phyloP scores from a whole-genome alignment of 805 yeast genomes.

The Metschnikowia noctiluminum region DNA sequence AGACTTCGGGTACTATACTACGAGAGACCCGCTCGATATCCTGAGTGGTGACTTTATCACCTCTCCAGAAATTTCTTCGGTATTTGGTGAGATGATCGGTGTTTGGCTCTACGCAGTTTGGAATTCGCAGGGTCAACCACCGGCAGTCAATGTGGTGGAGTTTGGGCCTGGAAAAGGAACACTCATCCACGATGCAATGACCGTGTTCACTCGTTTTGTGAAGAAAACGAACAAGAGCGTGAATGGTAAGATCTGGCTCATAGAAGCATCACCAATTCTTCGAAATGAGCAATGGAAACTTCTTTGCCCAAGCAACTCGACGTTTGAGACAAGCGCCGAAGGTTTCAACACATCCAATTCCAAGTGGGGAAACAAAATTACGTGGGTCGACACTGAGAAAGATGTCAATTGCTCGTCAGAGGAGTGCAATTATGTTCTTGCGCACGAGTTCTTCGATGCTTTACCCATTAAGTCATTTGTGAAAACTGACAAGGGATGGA shows the following conservation, averaged over 20 bases:
- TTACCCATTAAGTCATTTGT: slow-evolving; percentile 71
- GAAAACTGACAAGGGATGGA: slow-evolving; percentile 67
- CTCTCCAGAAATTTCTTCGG: slow-evolving; percentile 82
- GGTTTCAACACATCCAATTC: slow-evolving; percentile 40
- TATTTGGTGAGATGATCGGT: slow-evolving; percentile 84
- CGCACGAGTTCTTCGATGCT: slow-evolving; percentile 88
- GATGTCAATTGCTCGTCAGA: slow-evolving; percentile 31
- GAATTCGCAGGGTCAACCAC: slow-evolving; percentile 53
- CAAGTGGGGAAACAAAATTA: slow-evolving; percentile 49
- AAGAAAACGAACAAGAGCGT: slow-evolving; percentile 19
- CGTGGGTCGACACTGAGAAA: slow-evolving; percentile 60
- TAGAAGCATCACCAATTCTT: slow-evolving; percentile 71
- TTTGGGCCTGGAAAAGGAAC: slow-evolving; percentile 89
- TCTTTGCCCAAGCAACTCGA: slow-evolving; percentile 38
- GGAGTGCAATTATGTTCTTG: slow-evolving; percentile 60
- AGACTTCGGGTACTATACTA: slow-evolving; percentile 72
- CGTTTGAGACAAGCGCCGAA: slow-evolving; percentile 14
- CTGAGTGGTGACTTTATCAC: slow-evolving; percentile 73
- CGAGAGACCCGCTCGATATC: slow-evolving; percentile 65
- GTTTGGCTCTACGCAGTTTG: slow-evolving; percentile 63
- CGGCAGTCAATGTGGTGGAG: slow-evolving; percentile 56
- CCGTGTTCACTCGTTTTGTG: slow-evolving; percentile 42
- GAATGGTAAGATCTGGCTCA: slow-evolving; percentile 47
- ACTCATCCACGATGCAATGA: slow-evolving; percentile 61
- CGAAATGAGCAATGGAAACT: slow-evolving; percentile 51